Evolutionary conservation across 2,329 filamentous ascomycete species (phyloP), one percentile per base, ranked within the genome.

Genomic region (Cladosporium sp.): DNA sequence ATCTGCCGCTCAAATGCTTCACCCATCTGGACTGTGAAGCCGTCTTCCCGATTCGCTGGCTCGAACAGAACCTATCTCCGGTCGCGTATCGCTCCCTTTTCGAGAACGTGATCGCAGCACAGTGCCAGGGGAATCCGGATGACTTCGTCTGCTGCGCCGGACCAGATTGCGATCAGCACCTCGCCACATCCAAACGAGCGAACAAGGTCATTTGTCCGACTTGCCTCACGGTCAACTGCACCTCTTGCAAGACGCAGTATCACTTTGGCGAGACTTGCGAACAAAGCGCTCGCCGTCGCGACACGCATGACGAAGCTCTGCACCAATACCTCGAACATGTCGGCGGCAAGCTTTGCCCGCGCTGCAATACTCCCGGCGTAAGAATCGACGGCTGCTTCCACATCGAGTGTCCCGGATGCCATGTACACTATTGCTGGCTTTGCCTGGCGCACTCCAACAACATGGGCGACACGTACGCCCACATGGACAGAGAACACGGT

Each of bases 221-320:
- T 8, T 62, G 60, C 60, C 58, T 58, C 37, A 60, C 50, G 6
- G 45, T 47, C 30, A 60, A 28, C 37, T 62, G 60, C 59, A 56
- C 54, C 8, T 28, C 37, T 11, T 62, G 60, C 42, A 55, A 51
- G 4, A 47, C 30, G 25, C 37, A 58, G 30, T 22, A 38, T 12
- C 60, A 62, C 40, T 50, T 37, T n/a, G 49, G 39, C 20, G 60
- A 62, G 17, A 60, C 47, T 14, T 62, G 60, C 45, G 50, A 50
- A 14, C 14, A 60, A 20, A 51, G 52, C 40, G 37, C 42, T 22
- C 14, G 15, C 6, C 60, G 60, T 42, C 49, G 49, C 36, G 49
- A 57, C 28, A 15, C 19, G 2, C 15, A 43, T 12, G 15, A 60
- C 20, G 43, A 50, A 20, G 39, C 36, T 14, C 40, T 62, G 5